Evolutionary conservation across 345 rosid species (phyloP), one percentile per base, ranked within the genome.

Genomic region (Eucalyptus polyanthemos): DNA sequence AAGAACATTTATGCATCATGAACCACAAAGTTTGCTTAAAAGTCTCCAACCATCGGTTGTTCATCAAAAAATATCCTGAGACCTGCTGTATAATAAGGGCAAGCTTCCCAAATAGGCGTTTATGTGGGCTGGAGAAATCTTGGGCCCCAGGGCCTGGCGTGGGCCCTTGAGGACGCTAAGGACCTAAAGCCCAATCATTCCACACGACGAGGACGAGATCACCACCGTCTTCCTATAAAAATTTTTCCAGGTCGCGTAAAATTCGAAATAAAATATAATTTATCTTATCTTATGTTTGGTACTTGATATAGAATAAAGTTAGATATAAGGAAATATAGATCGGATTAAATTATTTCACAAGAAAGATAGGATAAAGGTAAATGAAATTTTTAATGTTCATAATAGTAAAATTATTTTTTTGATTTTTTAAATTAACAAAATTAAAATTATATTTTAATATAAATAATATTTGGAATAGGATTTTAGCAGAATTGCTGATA

Each of bases 251-350:
- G 4, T 6, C 3, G 42, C 6, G 6, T 47, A 49, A 49, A 49
- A 47, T 47, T 47, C 12, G 5, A 2, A 1, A 49, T 12, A 0
- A 0, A 1, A 49, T 12, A 4, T 49, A 0, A 49, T 11, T 47
- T 11, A 47, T 11, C 0, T 0, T 47, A 47, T 47, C 0, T 49
- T 49, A 14, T 13, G 0, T 13, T 50, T 13, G 2, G 1, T 13
- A 1, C 44, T 42, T 44, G 45, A 44, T 2, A 44, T 45, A 45
- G 2, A 3, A 8, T 45, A 45, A 45, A 44, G 1, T 44, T 44
- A 1, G 0, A 44, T 49, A 49, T 49, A 12, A 49, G 2, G 0
- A 13, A 0, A 49, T 49, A 49, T 49, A 49, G 0, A 0, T 4
- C 2, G 1, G 1, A 50, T 50, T 0, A 50, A 50, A 50, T 50